These are phyloP conservation scores for Phallus indusiatus DNA, from an alignment of 768 basidiomycete genomes.

Conservation along the genomic window DNA sequence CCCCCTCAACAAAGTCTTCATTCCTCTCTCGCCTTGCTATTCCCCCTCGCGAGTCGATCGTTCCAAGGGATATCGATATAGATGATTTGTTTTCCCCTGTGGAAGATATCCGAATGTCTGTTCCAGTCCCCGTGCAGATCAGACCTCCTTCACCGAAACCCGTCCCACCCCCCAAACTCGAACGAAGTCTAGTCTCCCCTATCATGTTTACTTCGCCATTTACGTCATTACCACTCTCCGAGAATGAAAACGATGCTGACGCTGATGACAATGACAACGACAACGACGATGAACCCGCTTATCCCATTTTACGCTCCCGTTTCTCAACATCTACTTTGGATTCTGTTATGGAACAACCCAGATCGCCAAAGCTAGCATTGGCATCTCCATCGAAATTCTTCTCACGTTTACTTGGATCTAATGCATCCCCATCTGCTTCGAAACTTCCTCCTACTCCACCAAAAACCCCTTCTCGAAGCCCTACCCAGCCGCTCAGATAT, in stretches of 20 bases:
- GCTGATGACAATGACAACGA: not conserved
- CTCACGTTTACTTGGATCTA: not conserved
- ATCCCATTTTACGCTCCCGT: constrained; percentile 1
- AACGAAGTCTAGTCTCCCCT: not conserved
- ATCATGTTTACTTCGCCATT: not conserved
- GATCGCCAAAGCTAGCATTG: not conserved
- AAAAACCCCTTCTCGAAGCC: not conserved
- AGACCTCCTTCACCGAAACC: not conserved
- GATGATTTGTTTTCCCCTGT: not conserved
- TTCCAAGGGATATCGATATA: not conserved
- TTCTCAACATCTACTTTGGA: constrained; percentile 4
- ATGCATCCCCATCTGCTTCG: not conserved
- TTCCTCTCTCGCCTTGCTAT: not conserved
- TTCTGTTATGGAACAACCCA: not conserved
- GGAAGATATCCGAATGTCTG: not conserved
- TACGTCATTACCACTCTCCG: not conserved
- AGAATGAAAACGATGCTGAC: not conserved
- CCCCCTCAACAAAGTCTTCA: not conserved
- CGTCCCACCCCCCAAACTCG: not conserved
- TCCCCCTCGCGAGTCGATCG: constrained; percentile 4
- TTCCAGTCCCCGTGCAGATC: not conserved
- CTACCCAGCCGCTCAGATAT: not conserved
- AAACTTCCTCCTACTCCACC: not conserved
- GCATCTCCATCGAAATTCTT: constrained; percentile 1
- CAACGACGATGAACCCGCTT: not conserved